These are phyloP conservation scores for Trichoderma pleuroti DNA, from an alignment of 2,329 filamentous ascomycete genomes.

Conservation along the genomic window DNA sequence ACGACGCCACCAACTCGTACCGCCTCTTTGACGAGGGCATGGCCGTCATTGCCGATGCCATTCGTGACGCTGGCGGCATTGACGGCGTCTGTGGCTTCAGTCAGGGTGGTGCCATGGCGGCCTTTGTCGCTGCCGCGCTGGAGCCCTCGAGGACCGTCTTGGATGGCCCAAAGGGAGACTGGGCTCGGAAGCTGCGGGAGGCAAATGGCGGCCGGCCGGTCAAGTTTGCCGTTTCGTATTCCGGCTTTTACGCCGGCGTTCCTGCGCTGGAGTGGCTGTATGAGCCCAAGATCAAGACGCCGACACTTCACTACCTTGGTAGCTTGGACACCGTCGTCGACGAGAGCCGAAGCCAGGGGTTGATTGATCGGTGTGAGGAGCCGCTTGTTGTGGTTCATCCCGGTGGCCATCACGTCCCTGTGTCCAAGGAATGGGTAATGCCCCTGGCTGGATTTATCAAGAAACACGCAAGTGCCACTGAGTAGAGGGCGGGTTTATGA, in stretches of 20 bases:
- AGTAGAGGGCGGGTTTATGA: not conserved
- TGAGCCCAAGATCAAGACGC: constrained; percentile 70
- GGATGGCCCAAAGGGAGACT: constrained; percentile 33
- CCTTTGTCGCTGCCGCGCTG: constrained; percentile 67
- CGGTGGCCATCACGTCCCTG: constrained; percentile 85
- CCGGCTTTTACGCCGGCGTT: constrained; percentile 67
- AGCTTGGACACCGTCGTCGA: constrained; percentile 85
- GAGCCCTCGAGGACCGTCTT: constrained; percentile 45
- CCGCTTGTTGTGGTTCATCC: constrained; percentile 65
- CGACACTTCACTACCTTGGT: constrained; percentile 77
- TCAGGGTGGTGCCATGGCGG: constrained; percentile 72
- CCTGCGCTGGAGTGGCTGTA: constrained; percentile 61
- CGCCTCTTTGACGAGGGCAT: constrained; percentile 68
- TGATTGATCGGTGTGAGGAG: constrained; percentile 63
- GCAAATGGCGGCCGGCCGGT: constrained; percentile 49
- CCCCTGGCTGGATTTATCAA: constrained; percentile 70
- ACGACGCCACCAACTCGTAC: constrained; percentile 63
- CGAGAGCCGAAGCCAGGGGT: constrained; percentile 63
- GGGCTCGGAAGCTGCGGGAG: constrained; percentile 44
- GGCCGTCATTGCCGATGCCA: constrained; percentile 54
- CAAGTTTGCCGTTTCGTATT: constrained; percentile 73
- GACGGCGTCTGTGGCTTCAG: constrained; percentile 80
- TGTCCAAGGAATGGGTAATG: constrained; percentile 75
- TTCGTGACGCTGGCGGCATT: constrained; percentile 62
- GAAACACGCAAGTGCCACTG: constrained; percentile 33